phyloP scores from a whole-genome alignment of 1,139 yeast genomes.

The Pichia sp. region DNA sequence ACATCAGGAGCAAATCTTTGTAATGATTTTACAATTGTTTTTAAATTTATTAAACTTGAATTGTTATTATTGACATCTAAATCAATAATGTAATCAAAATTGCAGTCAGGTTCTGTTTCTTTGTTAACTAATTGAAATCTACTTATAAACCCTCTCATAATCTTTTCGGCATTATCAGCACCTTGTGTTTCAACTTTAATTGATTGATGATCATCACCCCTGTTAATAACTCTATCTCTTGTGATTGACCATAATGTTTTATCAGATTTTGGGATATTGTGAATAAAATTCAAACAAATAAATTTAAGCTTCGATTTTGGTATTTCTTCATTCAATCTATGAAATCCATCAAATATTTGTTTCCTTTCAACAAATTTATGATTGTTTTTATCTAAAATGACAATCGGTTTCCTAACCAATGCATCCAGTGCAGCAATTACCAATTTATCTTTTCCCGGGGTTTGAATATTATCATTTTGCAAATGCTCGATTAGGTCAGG shows the following conservation, averaged over 20 bases:
- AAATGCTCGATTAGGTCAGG: constrained; percentile 61
- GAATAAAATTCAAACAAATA: constrained; percentile 67
- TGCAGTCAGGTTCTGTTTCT: constrained; percentile 49
- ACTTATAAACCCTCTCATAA: constrained; percentile 68
- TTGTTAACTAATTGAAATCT: constrained; percentile 59
- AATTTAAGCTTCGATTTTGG: constrained; percentile 37
- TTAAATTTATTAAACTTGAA: constrained; percentile 51
- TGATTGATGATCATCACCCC: constrained; percentile 92
- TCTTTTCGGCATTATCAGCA: constrained; percentile 42
- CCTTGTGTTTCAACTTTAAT: constrained; percentile 51
- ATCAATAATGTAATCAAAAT: constrained; percentile 60
- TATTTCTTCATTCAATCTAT: constrained; percentile 32
- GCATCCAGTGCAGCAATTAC: constrained; percentile 44
- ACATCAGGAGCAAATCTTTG: constrained; percentile 41
- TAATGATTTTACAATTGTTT: constrained; percentile 37
- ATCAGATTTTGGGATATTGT: constrained; percentile 28
- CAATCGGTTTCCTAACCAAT: constrained; percentile 39
- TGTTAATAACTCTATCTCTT: constrained; percentile 45
- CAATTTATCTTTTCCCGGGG: constrained; percentile 45
- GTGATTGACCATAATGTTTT: constrained; percentile 47
- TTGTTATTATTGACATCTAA: constrained; percentile 38
- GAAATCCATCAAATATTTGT: constrained; percentile 55
- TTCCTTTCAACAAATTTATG: constrained; percentile 64
- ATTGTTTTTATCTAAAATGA: constrained; percentile 79
- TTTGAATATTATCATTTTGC: constrained; percentile 75